Evolutionary conservation across 2,329 filamentous ascomycete species (phyloP).

Genomic region (Chaetothyriales sp.): DNA sequence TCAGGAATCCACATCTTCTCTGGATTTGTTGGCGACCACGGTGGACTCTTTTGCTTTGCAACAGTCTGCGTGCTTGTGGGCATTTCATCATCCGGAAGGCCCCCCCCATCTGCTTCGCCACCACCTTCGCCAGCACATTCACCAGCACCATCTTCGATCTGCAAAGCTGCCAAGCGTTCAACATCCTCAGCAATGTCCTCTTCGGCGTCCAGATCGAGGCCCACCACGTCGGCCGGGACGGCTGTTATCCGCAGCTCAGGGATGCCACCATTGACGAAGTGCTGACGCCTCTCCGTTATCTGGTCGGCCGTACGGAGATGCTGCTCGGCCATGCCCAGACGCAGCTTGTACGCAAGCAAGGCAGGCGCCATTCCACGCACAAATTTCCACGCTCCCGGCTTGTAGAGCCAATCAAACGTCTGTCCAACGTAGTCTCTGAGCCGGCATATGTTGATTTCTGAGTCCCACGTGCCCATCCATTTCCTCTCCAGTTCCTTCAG

Average conservation of each 20-base stretch:
- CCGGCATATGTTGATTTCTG: slow-evolving; percentile 48
- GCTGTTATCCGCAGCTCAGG: slow-evolving; percentile 69
- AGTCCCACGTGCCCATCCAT: slow-evolving; percentile 40
- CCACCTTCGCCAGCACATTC: slow-evolving; percentile 24
- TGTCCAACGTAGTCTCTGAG: slow-evolving; percentile 63
- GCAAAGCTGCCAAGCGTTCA: slow-evolving; percentile 20
- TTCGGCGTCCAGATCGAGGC: slow-evolving; percentile 61
- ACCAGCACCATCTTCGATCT: slow-evolving; percentile 16
- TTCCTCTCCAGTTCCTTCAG: slow-evolving; percentile 39
- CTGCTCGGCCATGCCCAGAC: slow-evolving; percentile 20
- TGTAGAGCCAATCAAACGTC: slow-evolving; percentile 74
- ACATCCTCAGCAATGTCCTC: slow-evolving; percentile 43
- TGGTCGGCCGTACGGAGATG: slow-evolving; percentile 13
- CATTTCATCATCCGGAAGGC: slow-evolving; percentile 19
- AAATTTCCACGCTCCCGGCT: slow-evolving; percentile 69
- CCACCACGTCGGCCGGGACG: slow-evolving; percentile 61
- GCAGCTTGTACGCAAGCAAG: slow-evolving; percentile 51
- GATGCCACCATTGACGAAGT: slow-evolving; percentile 60
- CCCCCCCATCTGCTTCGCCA: slow-evolving; percentile 20
- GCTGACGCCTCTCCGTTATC: slow-evolving; percentile 52
- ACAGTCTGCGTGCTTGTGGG: slow-evolving; percentile 31
- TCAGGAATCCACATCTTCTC: slow-evolving; percentile 59
- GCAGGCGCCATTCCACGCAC: slow-evolving; percentile 66
- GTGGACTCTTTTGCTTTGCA: slow-evolving; percentile 18
- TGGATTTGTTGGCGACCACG: slow-evolving; percentile 52